Conservation (phyloP, 257 asterid genomes). For the Salvia splendens region DNA sequence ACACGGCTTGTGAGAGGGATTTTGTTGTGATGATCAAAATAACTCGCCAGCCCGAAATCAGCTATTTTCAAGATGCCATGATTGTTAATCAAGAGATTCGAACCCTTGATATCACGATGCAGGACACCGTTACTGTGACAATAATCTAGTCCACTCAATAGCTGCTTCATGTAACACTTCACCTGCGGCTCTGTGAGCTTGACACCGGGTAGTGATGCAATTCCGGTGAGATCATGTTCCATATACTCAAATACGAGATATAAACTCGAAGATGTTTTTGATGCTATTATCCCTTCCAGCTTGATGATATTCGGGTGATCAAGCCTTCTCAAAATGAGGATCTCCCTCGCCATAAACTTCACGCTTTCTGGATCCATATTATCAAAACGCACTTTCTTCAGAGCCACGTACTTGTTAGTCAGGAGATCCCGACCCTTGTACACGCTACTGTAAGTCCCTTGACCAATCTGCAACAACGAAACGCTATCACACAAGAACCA, state of each 20-base stretch:
- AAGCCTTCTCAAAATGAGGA: constrained; percentile 73
- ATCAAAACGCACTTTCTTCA: constrained; percentile 87
- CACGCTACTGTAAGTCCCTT: constrained; percentile 94
- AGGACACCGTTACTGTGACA: constrained; percentile 79
- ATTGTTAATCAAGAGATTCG: constrained; percentile 76
- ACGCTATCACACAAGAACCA: constrained; percentile 47
- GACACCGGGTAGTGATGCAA: constrained; percentile 75
- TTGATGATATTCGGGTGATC: constrained; percentile 88
- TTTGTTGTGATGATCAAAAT: constrained; percentile 50
- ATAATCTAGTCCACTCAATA: constrained; percentile 78
- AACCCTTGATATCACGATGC: constrained; percentile 91
- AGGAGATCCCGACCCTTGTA: constrained; percentile 79
- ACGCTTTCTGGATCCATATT: constrained; percentile 89
- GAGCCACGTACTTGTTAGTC: constrained; percentile 63
- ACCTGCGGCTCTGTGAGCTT: constrained; percentile 91
- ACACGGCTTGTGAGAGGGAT: constrained; percentile 86
- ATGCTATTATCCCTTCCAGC: constrained; percentile 80
- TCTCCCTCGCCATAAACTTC: constrained; percentile 98
- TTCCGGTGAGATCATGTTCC: constrained; percentile 95
- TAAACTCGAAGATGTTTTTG: constrained; percentile 69
- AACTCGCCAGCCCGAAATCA: constrained; percentile 92
- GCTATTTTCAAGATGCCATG: constrained; percentile 84
- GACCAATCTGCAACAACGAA: constrained; percentile 81
- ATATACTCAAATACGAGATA: constrained; percentile 88
- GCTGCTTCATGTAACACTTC: constrained; percentile 90